These are phyloP conservation scores for Oenanthe javanica DNA, from an alignment of 140 eudicot genomes.

Conservation along the genomic window DNA sequence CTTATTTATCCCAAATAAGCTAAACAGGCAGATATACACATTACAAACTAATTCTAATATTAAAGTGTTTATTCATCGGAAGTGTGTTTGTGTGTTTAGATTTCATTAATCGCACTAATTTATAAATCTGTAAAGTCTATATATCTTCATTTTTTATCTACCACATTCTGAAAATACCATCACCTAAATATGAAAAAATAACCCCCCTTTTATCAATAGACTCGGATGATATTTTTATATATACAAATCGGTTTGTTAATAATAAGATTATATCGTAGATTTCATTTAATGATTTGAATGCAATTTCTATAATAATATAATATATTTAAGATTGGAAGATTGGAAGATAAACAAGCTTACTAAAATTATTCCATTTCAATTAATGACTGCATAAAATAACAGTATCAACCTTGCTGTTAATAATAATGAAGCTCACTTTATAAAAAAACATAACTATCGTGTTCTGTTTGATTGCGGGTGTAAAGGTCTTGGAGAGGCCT, in stretches of 20 bases:
- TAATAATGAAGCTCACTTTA: constrained; percentile 40
- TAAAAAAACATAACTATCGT: constrained; percentile 54
- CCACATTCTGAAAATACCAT: not conserved
- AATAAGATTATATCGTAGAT: not conserved
- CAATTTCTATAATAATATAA: not conserved
- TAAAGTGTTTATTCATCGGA: not conserved
- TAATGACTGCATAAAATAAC: not conserved
- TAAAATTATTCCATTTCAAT: not conserved
- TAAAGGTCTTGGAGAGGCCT: constrained; percentile 48
- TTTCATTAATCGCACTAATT: not conserved
- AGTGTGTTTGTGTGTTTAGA: not conserved
- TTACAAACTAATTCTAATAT: not conserved
- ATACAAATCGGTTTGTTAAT: not conserved
- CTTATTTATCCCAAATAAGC: not conserved
- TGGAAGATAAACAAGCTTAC: not conserved
- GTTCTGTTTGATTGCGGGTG: constrained; percentile 62
- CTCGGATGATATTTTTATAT: not conserved
- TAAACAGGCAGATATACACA: not conserved
- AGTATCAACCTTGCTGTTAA: constrained; percentile 26
- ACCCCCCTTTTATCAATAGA: not conserved
- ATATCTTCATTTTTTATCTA: not conserved
- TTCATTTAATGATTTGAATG: not conserved
- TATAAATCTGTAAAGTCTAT: not conserved
- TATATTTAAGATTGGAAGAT: not conserved
- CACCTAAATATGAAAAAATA: not conserved